phyloP scores from a whole-genome alignment of 2,329 filamentous ascomycete genomes.

The Fonsecaea pedrosoi region DNA sequence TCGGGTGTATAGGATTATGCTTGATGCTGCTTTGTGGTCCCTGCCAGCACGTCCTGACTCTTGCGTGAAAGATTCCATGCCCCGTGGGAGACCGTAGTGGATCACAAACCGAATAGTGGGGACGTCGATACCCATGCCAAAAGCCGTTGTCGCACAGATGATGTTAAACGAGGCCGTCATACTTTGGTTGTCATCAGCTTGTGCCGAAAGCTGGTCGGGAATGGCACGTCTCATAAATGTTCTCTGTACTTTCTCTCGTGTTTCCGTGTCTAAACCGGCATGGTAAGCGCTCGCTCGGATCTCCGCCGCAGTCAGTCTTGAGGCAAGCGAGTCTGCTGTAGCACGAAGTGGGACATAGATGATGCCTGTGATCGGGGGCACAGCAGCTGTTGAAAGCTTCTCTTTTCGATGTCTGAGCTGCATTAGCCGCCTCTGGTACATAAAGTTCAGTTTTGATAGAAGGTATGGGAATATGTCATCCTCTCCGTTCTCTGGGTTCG shows the following conservation, averaged over 20 bases:
- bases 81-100: constrained; percentile 92
- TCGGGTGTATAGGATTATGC: constrained; percentile 88
- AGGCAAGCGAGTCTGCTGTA: constrained; percentile 50
- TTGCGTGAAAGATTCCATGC: constrained; percentile 95
- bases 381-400: constrained; percentile 31
- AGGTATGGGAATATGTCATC: constrained; percentile 75
- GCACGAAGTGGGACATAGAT: constrained; percentile 55
- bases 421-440: constrained; percentile 71
- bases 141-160: constrained; percentile 93
- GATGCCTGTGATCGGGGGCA: constrained; percentile 53
- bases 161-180: constrained; percentile 74
- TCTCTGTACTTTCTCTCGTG: constrained; percentile 63
- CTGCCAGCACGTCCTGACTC: constrained; percentile 90
- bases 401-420: constrained; percentile 53
- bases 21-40: constrained; percentile 84
- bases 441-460: constrained; percentile 74
- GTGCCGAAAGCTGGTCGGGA: constrained; percentile 30
- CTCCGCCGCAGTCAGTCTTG: constrained; percentile 43
- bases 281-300: constrained; percentile 57
- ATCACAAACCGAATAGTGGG: constrained; percentile 92
- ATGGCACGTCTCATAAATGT: constrained; percentile 37
- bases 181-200: constrained; percentile 31
- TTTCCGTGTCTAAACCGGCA: constrained; percentile 73
- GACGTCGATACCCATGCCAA: constrained; percentile 98
- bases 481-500: constrained; percentile 63